Evolutionary conservation across 2,329 filamentous ascomycete species (phyloP).

Genomic region (Nemania sp.): DNA sequence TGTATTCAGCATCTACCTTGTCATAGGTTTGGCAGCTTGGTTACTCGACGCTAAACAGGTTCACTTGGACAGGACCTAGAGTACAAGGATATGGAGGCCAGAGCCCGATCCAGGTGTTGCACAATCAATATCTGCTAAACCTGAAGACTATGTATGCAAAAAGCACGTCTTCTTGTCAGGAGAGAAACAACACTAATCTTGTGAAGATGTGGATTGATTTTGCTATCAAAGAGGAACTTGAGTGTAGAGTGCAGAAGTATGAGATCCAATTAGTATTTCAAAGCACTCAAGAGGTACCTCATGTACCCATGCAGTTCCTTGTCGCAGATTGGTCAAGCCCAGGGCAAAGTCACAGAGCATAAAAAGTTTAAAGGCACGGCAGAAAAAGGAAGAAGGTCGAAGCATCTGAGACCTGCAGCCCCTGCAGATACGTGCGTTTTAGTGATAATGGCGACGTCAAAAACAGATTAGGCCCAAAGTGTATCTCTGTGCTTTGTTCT

Average conservation of each 20-base stretch:
- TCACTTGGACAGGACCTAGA: not conserved
- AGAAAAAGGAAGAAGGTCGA: not conserved
- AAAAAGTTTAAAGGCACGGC: not conserved
- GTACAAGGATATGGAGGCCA: not conserved
- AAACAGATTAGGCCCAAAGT: not conserved
- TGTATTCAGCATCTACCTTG: not conserved
- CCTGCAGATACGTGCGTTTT: slow-evolving; percentile 1
- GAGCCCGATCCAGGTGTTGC: not conserved
- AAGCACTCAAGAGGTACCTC: not conserved
- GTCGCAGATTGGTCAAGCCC: slow-evolving; percentile 18
- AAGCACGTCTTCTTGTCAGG: too few species aligned
- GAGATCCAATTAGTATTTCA: too few species aligned
- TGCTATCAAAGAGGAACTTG: too few species aligned
- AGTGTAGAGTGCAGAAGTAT: too few species aligned
- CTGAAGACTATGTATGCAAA: too few species aligned
- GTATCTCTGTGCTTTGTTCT: not conserved
- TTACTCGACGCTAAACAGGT: not conserved
- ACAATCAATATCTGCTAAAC: not conserved
- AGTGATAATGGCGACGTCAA: slow-evolving; percentile 15
- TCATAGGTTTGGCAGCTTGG: not conserved
- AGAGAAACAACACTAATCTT: too few species aligned
- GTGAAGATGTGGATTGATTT: too few species aligned
- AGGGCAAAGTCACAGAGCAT: not conserved
- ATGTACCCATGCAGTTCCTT: slow-evolving; percentile 15
- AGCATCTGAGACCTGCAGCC: not conserved